Conservation (phyloP, 192 early-diverging fungal species). For the Gigaspora rosea region DNA sequence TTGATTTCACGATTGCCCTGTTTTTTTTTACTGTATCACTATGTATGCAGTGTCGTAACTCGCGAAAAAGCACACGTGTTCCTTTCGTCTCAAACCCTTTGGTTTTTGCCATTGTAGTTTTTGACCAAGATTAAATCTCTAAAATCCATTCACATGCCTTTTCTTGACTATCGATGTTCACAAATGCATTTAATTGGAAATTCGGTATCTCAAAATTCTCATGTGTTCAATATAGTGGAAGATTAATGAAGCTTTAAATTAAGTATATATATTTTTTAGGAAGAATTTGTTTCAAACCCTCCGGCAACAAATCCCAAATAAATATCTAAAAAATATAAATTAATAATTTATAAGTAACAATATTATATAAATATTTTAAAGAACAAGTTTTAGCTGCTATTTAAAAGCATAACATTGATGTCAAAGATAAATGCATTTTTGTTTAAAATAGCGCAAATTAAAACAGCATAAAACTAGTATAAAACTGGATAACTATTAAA, state of each 20-base stretch:
- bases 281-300: not conserved
- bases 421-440: too few species aligned
- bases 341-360: too few species aligned
- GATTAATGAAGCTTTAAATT: not conserved
- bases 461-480: too few species aligned
- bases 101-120: conserved; percentile 3
- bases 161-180: not conserved
- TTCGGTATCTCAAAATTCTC: not conserved
- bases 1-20: not conserved
- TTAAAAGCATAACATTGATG: too few species aligned
- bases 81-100: not conserved
- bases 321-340: not conserved
- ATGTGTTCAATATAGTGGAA: not conserved
- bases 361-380: too few species aligned
- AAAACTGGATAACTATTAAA: too few species aligned
- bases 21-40: not conserved
- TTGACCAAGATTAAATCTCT: not conserved
- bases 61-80: not conserved
- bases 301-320: not conserved
- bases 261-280: not conserved
- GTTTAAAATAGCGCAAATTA: too few species aligned
- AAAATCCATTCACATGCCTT: not conserved
- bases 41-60: not conserved
- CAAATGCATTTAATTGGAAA: not conserved
- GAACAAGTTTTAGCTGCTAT: too few species aligned